Evolutionary conservation across 257 asterid genomes (phyloP), one percentile per base, ranked within the genome.

Genomic region (Cinchona pubescens): DNA sequence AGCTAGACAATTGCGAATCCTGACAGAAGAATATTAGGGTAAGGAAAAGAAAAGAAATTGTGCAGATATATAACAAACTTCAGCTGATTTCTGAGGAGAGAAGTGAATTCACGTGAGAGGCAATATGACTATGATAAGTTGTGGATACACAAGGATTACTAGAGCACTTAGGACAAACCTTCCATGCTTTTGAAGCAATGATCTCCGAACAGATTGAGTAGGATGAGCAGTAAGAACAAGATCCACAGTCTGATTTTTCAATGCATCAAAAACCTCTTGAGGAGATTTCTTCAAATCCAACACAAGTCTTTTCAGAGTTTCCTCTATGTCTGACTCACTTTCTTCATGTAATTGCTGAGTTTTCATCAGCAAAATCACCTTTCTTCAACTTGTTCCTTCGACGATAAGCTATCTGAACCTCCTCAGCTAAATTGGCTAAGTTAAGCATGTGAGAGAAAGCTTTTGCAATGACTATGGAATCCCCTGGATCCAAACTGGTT

Each of bases 181-280:
- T 38, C 78, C 87, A 67, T 85, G 89, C 76, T 85, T 85, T 65
- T 85, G 89, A 74, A 85, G 89, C 79, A 85, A 76, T 37, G 89
- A 85, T 76, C 89, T 80, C n/a, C 89, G 78, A 46, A 81, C 69
- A 66, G 89, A 79, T 65, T 85, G 89, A 65, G 89, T 85, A 38
- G 89, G 89, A 71, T 85, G 89, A 74, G 89, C 89, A 78, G 89
- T 85, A 51, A 85, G 67, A 74, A 85, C 89, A 49, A 85, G 81
- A 79, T 85, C 89, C 70, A 85, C 87, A 2, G 89, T 85, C 79
- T 85, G 89, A 76, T 85, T 85, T 81, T 83, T 85, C n/a, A 85
- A 53, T 14, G 89, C 89, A 45, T 85, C 84, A 76, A 85, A 85
- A 49, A 85, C 85, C 76, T 85, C 87, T 69, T 83, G 71, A 43